A percentile compares a stretch with the other conserved stretches of the same genome.
These are phyloP conservation scores for Sesbania bispinosa DNA, from an alignment of 306 rosid species.

Conservation along the genomic window DNA sequence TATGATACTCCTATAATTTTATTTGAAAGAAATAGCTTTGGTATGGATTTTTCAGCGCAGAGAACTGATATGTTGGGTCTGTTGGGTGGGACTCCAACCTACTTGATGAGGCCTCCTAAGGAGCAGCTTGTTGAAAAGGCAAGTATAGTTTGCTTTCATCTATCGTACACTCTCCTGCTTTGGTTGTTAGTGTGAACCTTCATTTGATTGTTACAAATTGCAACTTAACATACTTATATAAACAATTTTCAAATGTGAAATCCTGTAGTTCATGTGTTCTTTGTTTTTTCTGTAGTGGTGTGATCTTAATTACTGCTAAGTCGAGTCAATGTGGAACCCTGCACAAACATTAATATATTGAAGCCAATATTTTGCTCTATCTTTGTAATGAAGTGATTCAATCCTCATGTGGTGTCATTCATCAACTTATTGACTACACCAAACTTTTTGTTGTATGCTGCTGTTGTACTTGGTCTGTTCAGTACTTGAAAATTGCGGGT, in stretches of 20 bases:
- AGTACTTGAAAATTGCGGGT: background rate
- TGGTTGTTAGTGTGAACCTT: slow-evolving; percentile 5
- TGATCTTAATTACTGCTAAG: background rate
- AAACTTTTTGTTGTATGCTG: background rate
- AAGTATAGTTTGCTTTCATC: slow-evolving; percentile 5
- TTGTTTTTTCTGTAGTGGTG: background rate
- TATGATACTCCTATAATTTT: slow-evolving; percentile 6
- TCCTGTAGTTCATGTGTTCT: background rate
- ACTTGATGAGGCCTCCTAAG: slow-evolving; percentile 61
- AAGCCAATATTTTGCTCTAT: background rate
- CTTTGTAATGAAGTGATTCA: background rate
- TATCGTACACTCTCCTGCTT: background rate
- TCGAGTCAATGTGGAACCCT: background rate
- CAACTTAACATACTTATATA: background rate
- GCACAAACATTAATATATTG: background rate
- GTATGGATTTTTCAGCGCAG: slow-evolving; percentile 41
- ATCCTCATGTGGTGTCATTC: background rate
- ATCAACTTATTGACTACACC: background rate
- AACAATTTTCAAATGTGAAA: background rate
- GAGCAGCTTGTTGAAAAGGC: slow-evolving; percentile 77
- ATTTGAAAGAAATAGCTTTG: background rate
- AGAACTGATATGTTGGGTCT: slow-evolving; percentile 37
- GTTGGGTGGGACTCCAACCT: slow-evolving; percentile 42
- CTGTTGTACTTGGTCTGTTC: background rate
- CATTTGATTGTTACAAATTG: background rate